Conservation (phyloP, 768 basidiomycete genomes). For the Tylopilus intermedius region DNA sequence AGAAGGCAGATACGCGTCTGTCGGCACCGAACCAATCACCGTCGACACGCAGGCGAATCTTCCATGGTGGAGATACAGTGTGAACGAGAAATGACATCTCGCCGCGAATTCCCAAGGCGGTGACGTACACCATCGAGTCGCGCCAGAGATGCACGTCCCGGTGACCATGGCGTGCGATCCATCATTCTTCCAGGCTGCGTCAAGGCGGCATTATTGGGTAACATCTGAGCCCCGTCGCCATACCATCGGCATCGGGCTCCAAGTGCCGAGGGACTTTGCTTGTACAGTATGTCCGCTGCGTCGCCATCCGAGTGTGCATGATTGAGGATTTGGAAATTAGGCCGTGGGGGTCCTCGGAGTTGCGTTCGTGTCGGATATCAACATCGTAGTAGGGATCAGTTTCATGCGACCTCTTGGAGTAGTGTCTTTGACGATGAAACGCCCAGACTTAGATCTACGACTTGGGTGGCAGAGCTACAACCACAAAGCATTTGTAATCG, state of each 20-base stretch:
- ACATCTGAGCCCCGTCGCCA: background rate
- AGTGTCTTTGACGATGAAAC: too few species aligned
- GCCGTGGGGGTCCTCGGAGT: background rate
- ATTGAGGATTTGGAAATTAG: background rate
- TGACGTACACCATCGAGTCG: background rate
- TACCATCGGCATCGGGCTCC: too few species aligned
- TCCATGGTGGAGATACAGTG: background rate
- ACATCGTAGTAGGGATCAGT: too few species aligned
- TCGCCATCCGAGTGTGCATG: background rate
- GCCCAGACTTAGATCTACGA: too few species aligned
- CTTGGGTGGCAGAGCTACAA: too few species aligned
- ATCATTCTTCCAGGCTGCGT: background rate
- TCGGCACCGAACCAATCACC: background rate
- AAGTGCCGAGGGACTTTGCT: background rate
- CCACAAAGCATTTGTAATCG: too few species aligned
- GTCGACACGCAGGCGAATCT: background rate
- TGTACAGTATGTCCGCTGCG: background rate
- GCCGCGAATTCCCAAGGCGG: background rate
- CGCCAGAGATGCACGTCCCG: background rate
- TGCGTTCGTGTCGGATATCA: background rate
- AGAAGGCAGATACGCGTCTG: too few species aligned
- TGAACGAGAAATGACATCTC: background rate
- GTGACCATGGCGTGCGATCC: background rate
- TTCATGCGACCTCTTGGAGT: too few species aligned
- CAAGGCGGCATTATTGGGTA: background rate